Percentiles rank a stretch among this genome's conserved stretches.
Conservation (phyloP, 148 eudicot species). For the Nyssa sinensis region DNA sequence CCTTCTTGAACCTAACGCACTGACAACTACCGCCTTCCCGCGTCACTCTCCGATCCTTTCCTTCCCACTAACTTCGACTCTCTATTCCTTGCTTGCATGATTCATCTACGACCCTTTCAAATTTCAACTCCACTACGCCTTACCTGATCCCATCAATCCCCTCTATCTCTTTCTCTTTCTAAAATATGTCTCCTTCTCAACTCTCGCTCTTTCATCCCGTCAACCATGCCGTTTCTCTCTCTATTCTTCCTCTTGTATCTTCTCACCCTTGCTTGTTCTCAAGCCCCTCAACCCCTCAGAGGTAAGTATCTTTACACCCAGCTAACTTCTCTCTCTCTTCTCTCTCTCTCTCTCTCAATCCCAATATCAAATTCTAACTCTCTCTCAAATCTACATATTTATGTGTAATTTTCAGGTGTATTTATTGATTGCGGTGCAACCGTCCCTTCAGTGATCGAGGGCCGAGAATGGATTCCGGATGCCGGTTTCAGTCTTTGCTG, state of each 20-base stretch:
- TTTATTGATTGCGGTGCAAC: constrained; percentile 74
- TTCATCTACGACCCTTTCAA: constrained; percentile 41
- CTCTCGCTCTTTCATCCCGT: not conserved
- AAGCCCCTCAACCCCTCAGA: constrained; percentile 45
- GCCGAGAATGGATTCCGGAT: constrained; percentile 66
- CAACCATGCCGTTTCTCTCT: constrained; percentile 31
- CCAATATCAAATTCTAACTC: not conserved
- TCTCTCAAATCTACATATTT: not conserved
- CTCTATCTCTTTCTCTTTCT: constrained; percentile 10
- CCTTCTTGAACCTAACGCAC: not conserved
- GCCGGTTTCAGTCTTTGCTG: constrained; percentile 39
- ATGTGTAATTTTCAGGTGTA: constrained; percentile 28
- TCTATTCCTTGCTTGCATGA: constrained; percentile 44
- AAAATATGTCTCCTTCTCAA: not conserved
- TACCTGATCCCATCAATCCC: constrained; percentile 14
- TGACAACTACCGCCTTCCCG: constrained; percentile 18
- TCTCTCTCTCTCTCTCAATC: not conserved
- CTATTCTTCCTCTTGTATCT: constrained; percentile 21
- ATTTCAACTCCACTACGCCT: constrained; percentile 29
- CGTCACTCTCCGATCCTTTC: constrained; percentile 12
- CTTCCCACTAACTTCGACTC: constrained; percentile 23
- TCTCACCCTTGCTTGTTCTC: constrained; percentile 11
- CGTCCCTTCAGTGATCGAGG: constrained; percentile 22
- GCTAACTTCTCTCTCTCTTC: not conserved
- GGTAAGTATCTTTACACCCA: constrained; percentile 30